A percentile compares a stretch with the other conserved stretches of the same genome.
Evolutionary conservation across 1,284 basidiomycete genomes (phyloP).

Genomic region (Neonothopanus nambi): DNA sequence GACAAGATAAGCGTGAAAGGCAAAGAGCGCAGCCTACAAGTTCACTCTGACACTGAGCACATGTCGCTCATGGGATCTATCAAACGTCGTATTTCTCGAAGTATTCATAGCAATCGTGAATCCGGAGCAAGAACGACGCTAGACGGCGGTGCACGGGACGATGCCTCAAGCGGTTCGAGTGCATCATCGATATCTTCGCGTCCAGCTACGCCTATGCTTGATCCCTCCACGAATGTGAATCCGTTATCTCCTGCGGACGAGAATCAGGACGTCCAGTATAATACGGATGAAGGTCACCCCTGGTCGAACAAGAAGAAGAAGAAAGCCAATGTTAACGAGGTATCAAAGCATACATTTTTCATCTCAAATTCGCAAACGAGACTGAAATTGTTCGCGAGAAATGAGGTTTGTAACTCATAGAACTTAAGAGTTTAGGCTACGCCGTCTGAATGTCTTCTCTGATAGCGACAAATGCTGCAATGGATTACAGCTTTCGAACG

Average conservation of each 20-base stretch:
- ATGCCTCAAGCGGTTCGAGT: conserved; percentile 30
- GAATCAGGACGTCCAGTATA: conserved; percentile 28
- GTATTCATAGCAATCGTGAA: conserved; percentile 37
- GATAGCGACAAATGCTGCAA: conserved; percentile 94
- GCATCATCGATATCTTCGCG: conserved; percentile 39
- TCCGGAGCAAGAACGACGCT: conserved; percentile 20
- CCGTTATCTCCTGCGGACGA: conserved; percentile 38
- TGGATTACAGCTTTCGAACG: conserved; percentile 94
- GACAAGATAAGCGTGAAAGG: conserved; percentile 10
- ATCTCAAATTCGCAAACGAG: conserved; percentile 90
- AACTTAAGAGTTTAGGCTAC: conserved; percentile 3
- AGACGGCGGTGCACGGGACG: conserved; percentile 16
- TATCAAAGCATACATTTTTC: conserved; percentile 93
- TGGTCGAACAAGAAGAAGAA: conserved; percentile 40
- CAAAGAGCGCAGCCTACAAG: conserved; percentile 17
- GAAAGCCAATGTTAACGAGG: conserved; percentile 50
- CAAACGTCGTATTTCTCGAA: conserved; percentile 47
- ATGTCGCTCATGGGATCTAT: conserved; percentile 52
- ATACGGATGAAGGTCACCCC: conserved; percentile 21
- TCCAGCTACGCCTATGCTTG: conserved; percentile 56
- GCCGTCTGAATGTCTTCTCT: background rate
- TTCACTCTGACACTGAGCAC: conserved; percentile 33
- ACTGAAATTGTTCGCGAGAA: conserved; percentile 87
- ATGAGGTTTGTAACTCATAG: conserved; percentile 56
- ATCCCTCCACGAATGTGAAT: conserved; percentile 74